Evolutionary conservation across 169 alveolate species (phyloP), one percentile per base, ranked within the genome.

Genomic region (Plasmodium cynomolgi): DNA sequence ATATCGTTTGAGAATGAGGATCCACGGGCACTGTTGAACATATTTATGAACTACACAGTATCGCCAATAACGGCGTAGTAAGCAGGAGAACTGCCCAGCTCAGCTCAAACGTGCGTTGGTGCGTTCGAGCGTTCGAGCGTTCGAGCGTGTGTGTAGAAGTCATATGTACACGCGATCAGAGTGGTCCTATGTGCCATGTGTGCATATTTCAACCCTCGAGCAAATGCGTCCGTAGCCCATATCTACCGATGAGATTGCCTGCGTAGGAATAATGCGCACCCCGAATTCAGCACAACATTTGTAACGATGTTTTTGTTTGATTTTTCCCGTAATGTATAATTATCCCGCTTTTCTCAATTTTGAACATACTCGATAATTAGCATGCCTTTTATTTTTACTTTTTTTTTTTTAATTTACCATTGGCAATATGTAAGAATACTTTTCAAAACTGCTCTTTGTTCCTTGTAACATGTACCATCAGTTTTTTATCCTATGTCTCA

Each of bases 1-100:
- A 88, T 88, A 58, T 88, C 93, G n/a, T 88, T 75, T 75, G 93
- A 88, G 44, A 73, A 88, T 77, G 88, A 58, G 81, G 88, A 88
- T 6, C 93, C 93, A n/a, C n/a, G 34, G 6, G 71, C 17, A 39
- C 50, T 88, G 74, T 17, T 88, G 82, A 88, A 88, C 62, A 80
- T 86, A 37, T 88, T 88, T 79, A 79, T 88, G 93, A 77, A 56
- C 44, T 4, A 31, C 34, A 37, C 33, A 44, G 72, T 88, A 1
- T 26, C 71, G 9, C 74, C 74, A 7, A 44, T 88, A 56, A 11
- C 62, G 31, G 37, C 31, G 13, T 88, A 79, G 50, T 2, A 9
- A 73, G 11, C 15, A 31, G 34, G 26, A 4, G 72, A 20, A 62
- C 33, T 17, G 20, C 41, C 41, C 17, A 8, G 31, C 6, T 74